Conservation (phyloP, 2,329 filamentous ascomycete genomes). For the Chalara sp. region DNA sequence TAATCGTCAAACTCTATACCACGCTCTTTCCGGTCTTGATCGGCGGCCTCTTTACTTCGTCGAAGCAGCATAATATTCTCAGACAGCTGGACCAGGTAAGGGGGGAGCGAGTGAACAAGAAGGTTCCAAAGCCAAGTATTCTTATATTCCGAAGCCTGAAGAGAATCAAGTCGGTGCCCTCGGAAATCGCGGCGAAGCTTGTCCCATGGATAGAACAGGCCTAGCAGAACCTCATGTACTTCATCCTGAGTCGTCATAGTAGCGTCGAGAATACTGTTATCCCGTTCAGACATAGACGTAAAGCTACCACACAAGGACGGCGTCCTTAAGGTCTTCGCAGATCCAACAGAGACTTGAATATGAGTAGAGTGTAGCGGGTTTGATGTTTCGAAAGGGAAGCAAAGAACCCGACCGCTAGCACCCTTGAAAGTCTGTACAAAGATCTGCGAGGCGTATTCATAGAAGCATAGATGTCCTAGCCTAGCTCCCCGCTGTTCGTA, state of each 20-base stretch:
- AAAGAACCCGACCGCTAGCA: conserved; percentile 1
- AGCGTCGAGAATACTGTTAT: conserved; percentile 5
- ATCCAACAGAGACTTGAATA: conserved; percentile 5
- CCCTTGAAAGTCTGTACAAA: conserved; percentile 7
- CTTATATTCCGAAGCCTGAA: conserved; percentile 1
- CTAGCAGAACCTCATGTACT: conserved; percentile 1
- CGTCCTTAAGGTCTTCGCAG: conserved; percentile 4
- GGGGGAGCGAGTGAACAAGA: conserved; percentile 1
- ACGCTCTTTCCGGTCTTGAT: background rate
- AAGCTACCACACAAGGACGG: conserved; percentile 6
- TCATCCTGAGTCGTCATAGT: conserved; percentile 5
- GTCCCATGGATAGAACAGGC: too few species aligned
- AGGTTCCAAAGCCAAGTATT: conserved; percentile 9
- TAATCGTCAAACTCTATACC: background rate
- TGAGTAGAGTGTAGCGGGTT: conserved; percentile 6
- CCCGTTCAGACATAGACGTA: conserved; percentile 4
- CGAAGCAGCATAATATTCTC: conserved; percentile 2
- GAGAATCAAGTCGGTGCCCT: background rate
- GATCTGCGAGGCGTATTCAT: conserved; percentile 7
- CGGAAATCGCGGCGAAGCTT: conserved; percentile 2
- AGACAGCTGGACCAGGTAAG: conserved; percentile 6
- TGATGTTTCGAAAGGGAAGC: conserved; percentile 3
- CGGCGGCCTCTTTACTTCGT: background rate
- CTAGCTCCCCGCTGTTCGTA: conserved; percentile 4
- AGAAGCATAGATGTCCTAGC: conserved; percentile 6